Conservation (phyloP, 1,139 yeast species). For the Blastobotrys aristatus region DNA sequence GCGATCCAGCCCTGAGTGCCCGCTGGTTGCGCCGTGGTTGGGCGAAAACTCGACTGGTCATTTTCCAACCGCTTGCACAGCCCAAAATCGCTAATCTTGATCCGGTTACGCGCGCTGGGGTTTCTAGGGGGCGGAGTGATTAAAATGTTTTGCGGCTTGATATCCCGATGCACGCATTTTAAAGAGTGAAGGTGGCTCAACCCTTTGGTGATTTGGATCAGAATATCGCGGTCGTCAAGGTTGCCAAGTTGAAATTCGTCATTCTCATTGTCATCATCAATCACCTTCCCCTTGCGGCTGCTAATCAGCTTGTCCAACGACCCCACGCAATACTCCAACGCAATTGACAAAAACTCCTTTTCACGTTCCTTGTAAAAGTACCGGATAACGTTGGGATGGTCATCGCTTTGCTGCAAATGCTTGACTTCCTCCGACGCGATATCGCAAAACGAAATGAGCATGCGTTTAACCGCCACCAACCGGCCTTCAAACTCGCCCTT, state of each 20-base stretch:
- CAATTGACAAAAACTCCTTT: slow-evolving; percentile 85
- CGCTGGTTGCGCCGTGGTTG: slow-evolving; percentile 88
- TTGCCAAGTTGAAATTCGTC: slow-evolving; percentile 27
- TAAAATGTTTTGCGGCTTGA: slow-evolving; percentile 92
- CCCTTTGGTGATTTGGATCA: slow-evolving; percentile 80
- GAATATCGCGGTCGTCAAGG: slow-evolving; percentile 49
- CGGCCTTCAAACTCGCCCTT: slow-evolving; percentile 80
- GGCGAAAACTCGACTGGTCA: slow-evolving; percentile 89
- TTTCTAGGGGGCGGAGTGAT: slow-evolving; percentile 56
- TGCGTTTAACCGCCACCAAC: slow-evolving; percentile 92
- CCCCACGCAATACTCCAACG: slow-evolving; percentile 85
- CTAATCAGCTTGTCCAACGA: slow-evolving; percentile 75
- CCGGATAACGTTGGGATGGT: slow-evolving; percentile 90
- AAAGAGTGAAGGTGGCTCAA: slow-evolving; percentile 80
- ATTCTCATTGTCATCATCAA: slow-evolving; percentile 21
- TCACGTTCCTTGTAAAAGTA: slow-evolving; percentile 89
- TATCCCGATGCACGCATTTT: slow-evolving; percentile 91
- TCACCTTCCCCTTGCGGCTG: slow-evolving; percentile 32
- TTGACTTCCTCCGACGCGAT: slow-evolving; percentile 94
- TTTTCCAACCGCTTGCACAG: slow-evolving; percentile 85
- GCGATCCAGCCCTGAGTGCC: slow-evolving; percentile 99
- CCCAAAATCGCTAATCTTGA: slow-evolving; percentile 92
- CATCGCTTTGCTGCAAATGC: slow-evolving; percentile 87
- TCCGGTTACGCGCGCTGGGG: slow-evolving; percentile 45
- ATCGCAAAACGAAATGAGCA: slow-evolving; percentile 89